These are phyloP conservation scores for Dissophora globulifera DNA, from an alignment of 192 early-diverging fungal genomes.

Conservation along the genomic window DNA sequence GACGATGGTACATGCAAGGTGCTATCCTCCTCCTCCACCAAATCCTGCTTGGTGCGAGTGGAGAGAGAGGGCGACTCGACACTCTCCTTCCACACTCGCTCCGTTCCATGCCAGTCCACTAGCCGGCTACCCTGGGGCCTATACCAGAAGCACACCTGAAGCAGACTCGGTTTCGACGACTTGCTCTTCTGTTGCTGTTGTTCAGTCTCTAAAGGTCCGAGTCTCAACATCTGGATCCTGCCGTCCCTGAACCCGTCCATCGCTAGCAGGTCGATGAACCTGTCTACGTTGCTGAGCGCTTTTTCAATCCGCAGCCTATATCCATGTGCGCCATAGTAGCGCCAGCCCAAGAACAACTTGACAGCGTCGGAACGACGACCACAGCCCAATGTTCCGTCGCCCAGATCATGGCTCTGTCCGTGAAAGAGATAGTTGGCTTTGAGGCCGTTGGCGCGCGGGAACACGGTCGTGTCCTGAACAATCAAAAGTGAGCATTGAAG, in stretches of 20 bases:
- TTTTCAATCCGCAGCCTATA: conserved; percentile 65
- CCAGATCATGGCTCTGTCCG: conserved; percentile 71
- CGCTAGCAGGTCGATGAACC: conserved; percentile 54
- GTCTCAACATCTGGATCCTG: conserved; percentile 59
- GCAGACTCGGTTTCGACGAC: conserved; percentile 49
- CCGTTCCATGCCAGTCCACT: conserved; percentile 26
- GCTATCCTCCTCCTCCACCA: not conserved
- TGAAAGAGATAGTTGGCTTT: conserved; percentile 79
- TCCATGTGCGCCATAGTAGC: conserved; percentile 74
- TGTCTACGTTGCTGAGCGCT: conserved; percentile 63
- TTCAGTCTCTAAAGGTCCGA: conserved; percentile 28
- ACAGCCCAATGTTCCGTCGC: conserved; percentile 82
- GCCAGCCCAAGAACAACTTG: conserved; percentile 85
- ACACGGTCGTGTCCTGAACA: conserved; percentile 61
- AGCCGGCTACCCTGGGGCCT: conserved; percentile 56
- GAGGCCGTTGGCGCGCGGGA: conserved; percentile 72
- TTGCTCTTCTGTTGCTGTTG: no score
- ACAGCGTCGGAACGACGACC: conserved; percentile 82
- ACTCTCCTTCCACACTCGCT: conserved; percentile 16
- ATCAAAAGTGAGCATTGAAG: conserved; percentile 82
- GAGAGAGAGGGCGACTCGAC: not conserved
- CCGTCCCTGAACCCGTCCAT: conserved; percentile 24
- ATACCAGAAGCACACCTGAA: conserved; percentile 84
- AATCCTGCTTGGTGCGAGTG: not conserved
- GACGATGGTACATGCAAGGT: conserved; percentile 1